phyloP scores from a whole-genome alignment of 1,139 yeast genomes.

The Saccharomycopsis phalli region DNA sequence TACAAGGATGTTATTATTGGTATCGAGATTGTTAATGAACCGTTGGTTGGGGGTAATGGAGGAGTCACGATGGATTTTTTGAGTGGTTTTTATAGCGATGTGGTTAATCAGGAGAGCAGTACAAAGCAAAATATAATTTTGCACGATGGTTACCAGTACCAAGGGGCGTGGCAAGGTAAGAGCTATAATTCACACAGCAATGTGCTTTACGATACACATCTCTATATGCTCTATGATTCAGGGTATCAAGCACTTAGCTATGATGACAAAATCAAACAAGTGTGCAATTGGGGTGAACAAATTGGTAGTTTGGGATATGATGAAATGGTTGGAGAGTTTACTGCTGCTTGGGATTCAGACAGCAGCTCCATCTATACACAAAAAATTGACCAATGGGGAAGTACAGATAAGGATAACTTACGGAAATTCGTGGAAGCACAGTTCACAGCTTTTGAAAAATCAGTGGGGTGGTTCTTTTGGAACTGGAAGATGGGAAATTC shows the following conservation, averaged over 20 bases:
- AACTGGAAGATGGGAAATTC: constrained; percentile 82
- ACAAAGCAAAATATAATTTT: constrained; percentile 29
- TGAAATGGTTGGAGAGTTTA: constrained; percentile 83
- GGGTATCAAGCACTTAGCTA: constrained; percentile 37
- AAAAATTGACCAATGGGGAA: constrained; percentile 52
- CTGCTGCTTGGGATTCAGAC: constrained; percentile 81
- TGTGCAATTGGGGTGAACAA: constrained; percentile 54
- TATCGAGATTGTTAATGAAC: constrained; percentile 83
- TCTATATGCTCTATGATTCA: constrained; percentile 69
- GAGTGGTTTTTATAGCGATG: constrained; percentile 42
- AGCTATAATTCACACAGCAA: constrained; percentile 35
- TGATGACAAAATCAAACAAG: constrained; percentile 53
- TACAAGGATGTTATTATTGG: constrained; percentile 72
- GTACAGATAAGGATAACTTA: constrained; percentile 44
- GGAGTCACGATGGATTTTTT: constrained; percentile 37
- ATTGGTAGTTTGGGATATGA: constrained; percentile 45
- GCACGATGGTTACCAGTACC: constrained; percentile 28
- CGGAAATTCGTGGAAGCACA: constrained; percentile 82
- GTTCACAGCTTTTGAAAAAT: constrained; percentile 68
- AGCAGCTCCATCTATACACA: constrained; percentile 62
- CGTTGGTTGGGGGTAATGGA: constrained; percentile 62
- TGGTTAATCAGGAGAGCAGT: constrained; percentile 30
- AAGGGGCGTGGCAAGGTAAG: constrained; percentile 18
- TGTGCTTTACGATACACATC: constrained; percentile 82
- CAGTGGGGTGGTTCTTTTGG: constrained; percentile 89